Evolutionary conservation across 192 early-diverging fungal species (phyloP), one percentile per base, ranked within the genome.

Genomic region (Podila minutissima): DNA sequence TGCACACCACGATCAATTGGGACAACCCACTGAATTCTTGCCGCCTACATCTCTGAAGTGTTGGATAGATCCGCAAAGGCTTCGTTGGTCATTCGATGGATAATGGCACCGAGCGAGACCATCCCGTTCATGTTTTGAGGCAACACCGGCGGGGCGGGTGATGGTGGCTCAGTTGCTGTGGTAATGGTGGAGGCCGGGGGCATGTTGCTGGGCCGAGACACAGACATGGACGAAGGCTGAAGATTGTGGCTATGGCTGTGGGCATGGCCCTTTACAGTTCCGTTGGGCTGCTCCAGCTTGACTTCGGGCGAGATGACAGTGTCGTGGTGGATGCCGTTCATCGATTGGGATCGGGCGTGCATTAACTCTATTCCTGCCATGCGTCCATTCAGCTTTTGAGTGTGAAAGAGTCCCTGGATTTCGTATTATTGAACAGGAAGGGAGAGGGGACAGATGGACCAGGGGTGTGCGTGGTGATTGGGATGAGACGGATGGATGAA

Each of bases 21-120:
- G 22, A 24, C 51, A 22, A 35, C 35, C 53, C 53, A 26, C n/a
- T 55, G n/a, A 37, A 37, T 37, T 37, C 5, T 37, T 37, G 4
- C 0, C 0, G 49, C 85, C 86, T 87, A 87, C 75, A 89, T 89
- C 49, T 94, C 91, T 35, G 88, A 89, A 10, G 92, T 76, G 29
- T 87, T 89, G 31, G 88, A 86, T 46, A 94, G 88, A 65, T 94
- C 90, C 15, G 86, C 85, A 69, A 92, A 90, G n/a, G 89, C 84
- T 59, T 88, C 88, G 31, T 89, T 87, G 60, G 92, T 73, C 66
- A 94, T 82, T 38, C 90, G 89, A 53, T 87, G 86, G 64, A 94
- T 76, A 26, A 92, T 84, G 10, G 86, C 69, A 48, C 88, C 75
- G 31, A 93, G 71, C 9, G 88, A 87, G 24, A 93, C 82, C 91